These are phyloP conservation scores for Pythium graminicola DNA, from an alignment of 352 stramenopile genomes.

Conservation along the genomic window DNA sequence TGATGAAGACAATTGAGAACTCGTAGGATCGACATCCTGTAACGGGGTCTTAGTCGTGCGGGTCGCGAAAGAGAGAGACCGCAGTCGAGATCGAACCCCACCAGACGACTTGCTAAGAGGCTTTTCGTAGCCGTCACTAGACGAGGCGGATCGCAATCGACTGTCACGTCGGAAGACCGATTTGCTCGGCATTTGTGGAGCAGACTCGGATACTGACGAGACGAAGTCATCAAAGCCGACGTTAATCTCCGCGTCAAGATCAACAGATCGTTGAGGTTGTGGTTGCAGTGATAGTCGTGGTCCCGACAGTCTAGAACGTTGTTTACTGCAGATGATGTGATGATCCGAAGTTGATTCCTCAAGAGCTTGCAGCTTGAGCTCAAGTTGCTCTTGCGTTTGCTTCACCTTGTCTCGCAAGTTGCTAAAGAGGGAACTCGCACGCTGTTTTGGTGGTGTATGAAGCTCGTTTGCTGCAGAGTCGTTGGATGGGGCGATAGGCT, in stretches of 20 bases:
- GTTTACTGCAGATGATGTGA: not conserved
- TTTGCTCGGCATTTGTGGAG: not conserved
- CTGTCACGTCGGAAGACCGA: constrained; percentile 11
- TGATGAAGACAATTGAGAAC: not conserved
- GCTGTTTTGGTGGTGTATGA: not conserved
- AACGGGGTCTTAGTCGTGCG: not conserved
- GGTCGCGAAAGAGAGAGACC: constrained; percentile 19
- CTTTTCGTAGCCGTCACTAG: not conserved
- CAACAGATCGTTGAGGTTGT: not conserved
- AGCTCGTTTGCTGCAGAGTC: too few species aligned
- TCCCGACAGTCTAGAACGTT: not conserved
- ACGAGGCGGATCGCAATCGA: constrained; percentile 19
- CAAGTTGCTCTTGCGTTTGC: constrained; percentile 17
- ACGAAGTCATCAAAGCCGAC: constrained; percentile 31
- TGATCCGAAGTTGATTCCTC: not conserved
- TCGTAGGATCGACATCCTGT: not conserved
- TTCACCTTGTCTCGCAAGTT: constrained; percentile 24
- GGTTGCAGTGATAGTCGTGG: constrained; percentile 13
- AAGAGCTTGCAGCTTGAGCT: constrained; percentile 18
- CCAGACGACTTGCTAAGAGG: not conserved
- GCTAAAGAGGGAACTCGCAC: constrained; percentile 10
- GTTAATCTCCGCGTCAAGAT: not conserved
- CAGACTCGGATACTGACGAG: not conserved
- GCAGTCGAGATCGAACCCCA: constrained; percentile 6
- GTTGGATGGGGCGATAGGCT: too few species aligned